A percentile compares a stretch with the other conserved stretches of the same genome.
phyloP scores from a whole-genome alignment of 306 rosid species.

The Casuarina equisetifolia region DNA sequence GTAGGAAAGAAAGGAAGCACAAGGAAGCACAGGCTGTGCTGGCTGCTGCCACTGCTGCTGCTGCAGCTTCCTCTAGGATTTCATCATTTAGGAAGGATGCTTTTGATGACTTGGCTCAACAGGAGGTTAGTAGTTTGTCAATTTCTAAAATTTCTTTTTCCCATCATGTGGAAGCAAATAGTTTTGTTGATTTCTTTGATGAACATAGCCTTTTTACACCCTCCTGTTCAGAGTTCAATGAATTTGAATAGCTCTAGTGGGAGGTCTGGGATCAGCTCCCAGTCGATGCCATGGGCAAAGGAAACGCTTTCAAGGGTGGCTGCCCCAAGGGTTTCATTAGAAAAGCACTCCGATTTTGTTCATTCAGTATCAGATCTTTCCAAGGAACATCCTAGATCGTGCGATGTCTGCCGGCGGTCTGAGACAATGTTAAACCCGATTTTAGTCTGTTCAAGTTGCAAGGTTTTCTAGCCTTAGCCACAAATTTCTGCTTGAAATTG shows the following conservation, averaged over 20 bases:
- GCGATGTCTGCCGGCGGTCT: constrained; percentile 87
- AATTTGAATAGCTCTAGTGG: constrained; percentile 49
- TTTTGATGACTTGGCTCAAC: constrained; percentile 63
- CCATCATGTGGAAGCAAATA: neutral
- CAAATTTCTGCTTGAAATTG: constrained; percentile 13
- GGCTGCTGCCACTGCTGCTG: constrained; percentile 99
- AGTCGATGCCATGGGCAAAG: constrained; percentile 78
- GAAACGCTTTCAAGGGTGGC: constrained; percentile 80
- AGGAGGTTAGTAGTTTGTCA: constrained; percentile 52
- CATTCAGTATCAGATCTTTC: constrained; percentile 51
- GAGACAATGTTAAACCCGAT: constrained; percentile 80
- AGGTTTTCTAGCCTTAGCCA: constrained; percentile 49
- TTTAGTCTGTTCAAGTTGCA: constrained; percentile 86
- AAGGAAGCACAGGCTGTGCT: constrained; percentile 97
- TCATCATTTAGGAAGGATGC: constrained; percentile 86
- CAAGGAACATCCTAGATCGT: constrained; percentile 79
- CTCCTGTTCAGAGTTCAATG: constrained; percentile 46
- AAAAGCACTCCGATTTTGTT: constrained; percentile 62
- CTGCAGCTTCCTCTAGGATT: constrained; percentile 88
- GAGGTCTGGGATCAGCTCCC: constrained; percentile 60
- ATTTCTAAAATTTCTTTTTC: constrained; percentile 4
- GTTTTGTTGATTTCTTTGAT: constrained; percentile 19
- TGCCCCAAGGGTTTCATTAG: constrained; percentile 60
- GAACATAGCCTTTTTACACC: neutral
- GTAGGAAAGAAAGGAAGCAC: constrained; percentile 89